Base-by-base conservation (phyloP, 2,329 filamentous ascomycete species). In the Ceratocystis colombiana region DNA sequence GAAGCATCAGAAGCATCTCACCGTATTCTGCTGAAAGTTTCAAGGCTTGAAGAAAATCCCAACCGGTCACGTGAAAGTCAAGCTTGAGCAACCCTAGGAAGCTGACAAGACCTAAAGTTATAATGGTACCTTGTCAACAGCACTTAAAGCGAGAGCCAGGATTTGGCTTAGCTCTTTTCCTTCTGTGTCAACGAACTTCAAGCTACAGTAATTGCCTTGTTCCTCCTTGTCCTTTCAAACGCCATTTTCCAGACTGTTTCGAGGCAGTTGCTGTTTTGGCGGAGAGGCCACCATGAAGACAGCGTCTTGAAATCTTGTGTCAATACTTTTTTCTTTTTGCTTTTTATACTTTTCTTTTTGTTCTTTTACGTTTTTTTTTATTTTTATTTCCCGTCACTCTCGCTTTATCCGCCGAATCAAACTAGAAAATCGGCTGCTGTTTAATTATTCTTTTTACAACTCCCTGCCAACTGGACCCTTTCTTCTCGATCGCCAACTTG, bases 241-340 rank as follows among this genome's bases (percentile, higher is more conserved):
- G 53, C 22, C 53, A n/a, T 53, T 53, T n/a, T 57, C 28, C 25
- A 30, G 22, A 57, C 53, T 57, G n/a, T 57, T 57, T 25, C 53
- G 53, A 57, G 59, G 59, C 33, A 44, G 33, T 62, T 62, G 25
- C 33, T 33, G 33, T 62, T 62, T 62, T 41, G 59, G 59, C 53
- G n/a, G 53, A 57, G 61, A 41, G 61, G 61, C 61, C 44, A 46
- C 61, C 20, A 62, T 45, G 44, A 33, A 48, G 28, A 48, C 25
- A 63, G 37, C 61, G 28, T 28, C 61, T 41, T 41, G 22, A 45
- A 22, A 8, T 33, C 10, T 48, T 63, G 25, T 20, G 20, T 33
- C 10, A 41, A 44, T 12, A 45, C 5, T 50, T 50, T 45, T 50
- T 37, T 37, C 5, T 50, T 50, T 55, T 25, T 28, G 33, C 10